Conservation (phyloP, 2,329 filamentous ascomycete genomes). For the Fusarium nygamai region DNA sequence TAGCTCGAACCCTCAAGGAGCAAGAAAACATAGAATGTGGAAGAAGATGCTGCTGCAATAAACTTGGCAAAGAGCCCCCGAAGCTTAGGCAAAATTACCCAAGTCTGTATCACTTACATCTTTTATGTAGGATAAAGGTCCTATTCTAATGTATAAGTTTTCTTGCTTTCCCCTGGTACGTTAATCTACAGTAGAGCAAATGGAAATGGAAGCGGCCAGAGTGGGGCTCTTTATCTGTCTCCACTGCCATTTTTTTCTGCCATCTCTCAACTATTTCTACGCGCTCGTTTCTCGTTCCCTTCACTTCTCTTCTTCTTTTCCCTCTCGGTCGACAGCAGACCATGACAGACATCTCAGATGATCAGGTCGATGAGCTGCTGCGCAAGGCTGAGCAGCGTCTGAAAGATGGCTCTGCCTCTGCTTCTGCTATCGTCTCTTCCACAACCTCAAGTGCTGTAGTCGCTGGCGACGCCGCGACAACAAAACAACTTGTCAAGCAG, state of each 20-base stretch:
- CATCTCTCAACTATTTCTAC: slow-evolving; percentile 31
- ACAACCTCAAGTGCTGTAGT: slow-evolving; percentile 25
- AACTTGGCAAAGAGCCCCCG: not conserved
- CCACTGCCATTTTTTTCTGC: slow-evolving; percentile 31
- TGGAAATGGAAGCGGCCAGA: not conserved
- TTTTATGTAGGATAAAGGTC: too few relatives aligned
- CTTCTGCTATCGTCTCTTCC: slow-evolving; percentile 16
- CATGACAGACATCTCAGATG: slow-evolving; percentile 45
- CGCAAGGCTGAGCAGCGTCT: slow-evolving; percentile 48
- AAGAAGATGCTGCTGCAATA: not conserved
- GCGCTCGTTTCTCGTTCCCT: slow-evolving; percentile 25
- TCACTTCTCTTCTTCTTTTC: slow-evolving; percentile 19
- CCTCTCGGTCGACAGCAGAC: slow-evolving; percentile 39
- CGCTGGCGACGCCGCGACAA: slow-evolving; percentile 23
- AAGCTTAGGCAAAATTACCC: not conserved
- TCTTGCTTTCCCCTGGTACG: not conserved
- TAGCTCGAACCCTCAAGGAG: not conserved
- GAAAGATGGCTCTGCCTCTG: slow-evolving; percentile 35
- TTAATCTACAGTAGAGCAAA: not conserved
- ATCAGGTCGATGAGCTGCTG: slow-evolving; percentile 47
- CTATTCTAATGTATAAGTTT: not conserved
- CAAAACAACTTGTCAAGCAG: slow-evolving; percentile 24
- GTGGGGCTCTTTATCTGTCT: not conserved
- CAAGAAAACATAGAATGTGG: not conserved
- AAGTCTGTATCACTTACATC: not conserved